These are phyloP conservation scores for Dictyostelium brefeldianum DNA, from an alignment of 78 protist genomes.

Conservation along the genomic window DNA sequence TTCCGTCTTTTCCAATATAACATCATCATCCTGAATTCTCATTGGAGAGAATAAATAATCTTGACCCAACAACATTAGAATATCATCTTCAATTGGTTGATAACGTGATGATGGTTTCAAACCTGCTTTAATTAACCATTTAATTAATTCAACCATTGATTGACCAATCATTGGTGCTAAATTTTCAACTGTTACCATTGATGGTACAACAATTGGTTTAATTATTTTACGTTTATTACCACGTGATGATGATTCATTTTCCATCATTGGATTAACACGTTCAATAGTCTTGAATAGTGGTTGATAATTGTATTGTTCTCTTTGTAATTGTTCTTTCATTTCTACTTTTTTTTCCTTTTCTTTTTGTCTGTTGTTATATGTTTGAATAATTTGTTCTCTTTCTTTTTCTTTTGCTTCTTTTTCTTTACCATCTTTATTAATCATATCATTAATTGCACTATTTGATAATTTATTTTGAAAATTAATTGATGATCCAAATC, in stretches of 20 bases:
- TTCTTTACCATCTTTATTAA: background rate
- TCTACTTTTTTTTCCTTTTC: background rate
- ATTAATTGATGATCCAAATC: background rate
- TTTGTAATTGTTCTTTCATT: background rate
- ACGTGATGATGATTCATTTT: background rate
- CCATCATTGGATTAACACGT: background rate
- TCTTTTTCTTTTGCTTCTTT: background rate
- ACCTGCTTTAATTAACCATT: slow-evolving; percentile 45
- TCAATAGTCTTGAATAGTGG: background rate
- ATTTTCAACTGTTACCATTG: slow-evolving; percentile 5
- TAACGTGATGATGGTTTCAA: slow-evolving; percentile 15
- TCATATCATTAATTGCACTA: background rate
- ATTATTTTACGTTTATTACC: background rate
- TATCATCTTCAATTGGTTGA: slow-evolving; percentile 16
- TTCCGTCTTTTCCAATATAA: background rate
- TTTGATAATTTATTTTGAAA: background rate
- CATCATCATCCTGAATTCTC: background rate
- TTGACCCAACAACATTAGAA: slow-evolving; percentile 5
- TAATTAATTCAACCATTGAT: slow-evolving; percentile 20
- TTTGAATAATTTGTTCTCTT: no score
- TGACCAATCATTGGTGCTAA: slow-evolving; percentile 19
- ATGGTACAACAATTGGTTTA: slow-evolving; percentile 13
- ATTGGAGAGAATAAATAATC: slow-evolving; percentile 20
- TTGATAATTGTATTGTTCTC: background rate
- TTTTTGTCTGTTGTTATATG: background rate